Evolutionary conservation across 1,284 basidiomycete genomes (phyloP).

Genomic region (Ustilago trichophora): DNA sequence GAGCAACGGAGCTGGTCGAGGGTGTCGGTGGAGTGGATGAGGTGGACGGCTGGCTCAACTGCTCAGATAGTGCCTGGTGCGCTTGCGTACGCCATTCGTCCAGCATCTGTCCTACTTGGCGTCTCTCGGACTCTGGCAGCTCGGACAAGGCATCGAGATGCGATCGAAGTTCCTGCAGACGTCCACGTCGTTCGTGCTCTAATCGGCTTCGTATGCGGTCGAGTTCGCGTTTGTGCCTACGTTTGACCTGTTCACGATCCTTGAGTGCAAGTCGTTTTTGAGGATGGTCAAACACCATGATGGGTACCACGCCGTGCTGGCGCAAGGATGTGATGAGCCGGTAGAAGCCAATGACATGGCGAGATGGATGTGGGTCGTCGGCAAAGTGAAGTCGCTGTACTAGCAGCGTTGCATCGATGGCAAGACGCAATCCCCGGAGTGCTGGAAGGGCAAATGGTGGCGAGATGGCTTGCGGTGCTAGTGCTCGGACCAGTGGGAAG

Average conservation of each 20-base stretch:
- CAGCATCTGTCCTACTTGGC: slow-evolving; percentile 33
- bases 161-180: slow-evolving; percentile 24
- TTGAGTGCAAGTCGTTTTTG: slow-evolving; percentile 48
- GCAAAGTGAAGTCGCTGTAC: slow-evolving; percentile 53
- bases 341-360: slow-evolving; percentile 58
- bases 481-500: slow-evolving; percentile 43
- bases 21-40: too few species aligned
- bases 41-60: too few species aligned
- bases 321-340: slow-evolving; percentile 49
- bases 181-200: slow-evolving; percentile 25
- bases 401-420: slow-evolving; percentile 57
- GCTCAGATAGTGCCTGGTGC: too few species aligned
- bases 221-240: slow-evolving; percentile 43
- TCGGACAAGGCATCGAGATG: slow-evolving; percentile 21
- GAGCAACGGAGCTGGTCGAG: too few species aligned
- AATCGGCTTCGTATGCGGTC: slow-evolving; percentile 36
- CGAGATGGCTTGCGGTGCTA: slow-evolving; percentile 33
- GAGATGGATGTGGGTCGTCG: slow-evolving; percentile 41
- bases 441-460: slow-evolving; percentile 26
- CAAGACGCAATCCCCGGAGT: slow-evolving; percentile 38
- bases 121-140: slow-evolving; percentile 19
- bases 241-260: slow-evolving; percentile 47
- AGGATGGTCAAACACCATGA: slow-evolving; percentile 61
- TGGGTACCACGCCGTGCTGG: slow-evolving; percentile 36
- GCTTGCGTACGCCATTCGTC: slow-evolving; percentile 20